Evolutionary conservation across 495 filamentous ascomycete genomes (phyloP).

Genomic region (Bacidia gigantensis): DNA sequence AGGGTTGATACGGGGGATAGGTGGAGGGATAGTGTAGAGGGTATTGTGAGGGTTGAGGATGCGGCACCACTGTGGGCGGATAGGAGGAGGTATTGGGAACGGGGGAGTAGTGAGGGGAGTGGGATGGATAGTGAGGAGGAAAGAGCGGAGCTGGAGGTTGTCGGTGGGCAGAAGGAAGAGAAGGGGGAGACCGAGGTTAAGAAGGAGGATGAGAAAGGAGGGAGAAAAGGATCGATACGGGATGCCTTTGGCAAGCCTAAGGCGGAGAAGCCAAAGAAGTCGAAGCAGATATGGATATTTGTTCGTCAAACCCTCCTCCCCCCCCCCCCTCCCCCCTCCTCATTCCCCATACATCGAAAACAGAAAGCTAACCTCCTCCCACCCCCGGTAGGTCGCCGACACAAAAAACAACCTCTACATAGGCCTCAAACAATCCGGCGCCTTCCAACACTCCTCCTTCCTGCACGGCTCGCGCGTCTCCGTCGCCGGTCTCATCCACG

Average conservation of each 20-base stretch:
- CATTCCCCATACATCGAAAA: background rate
- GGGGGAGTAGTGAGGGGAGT: conserved; percentile 12
- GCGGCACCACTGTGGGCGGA: conserved; percentile 34
- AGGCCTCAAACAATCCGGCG: conserved; percentile 76
- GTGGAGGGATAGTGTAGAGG: conserved; percentile 66
- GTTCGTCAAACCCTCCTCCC: background rate
- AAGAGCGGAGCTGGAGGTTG: background rate
- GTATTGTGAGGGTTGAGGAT: conserved; percentile 57
- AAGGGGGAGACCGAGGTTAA: background rate
- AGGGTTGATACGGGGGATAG: conserved; percentile 60
- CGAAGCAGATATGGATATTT: conserved; percentile 16
- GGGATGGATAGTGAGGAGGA: conserved; percentile 4
- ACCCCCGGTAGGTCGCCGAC: conserved; percentile 42
- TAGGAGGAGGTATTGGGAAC: conserved; percentile 11
- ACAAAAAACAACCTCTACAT: conserved; percentile 78
- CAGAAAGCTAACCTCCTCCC: background rate
- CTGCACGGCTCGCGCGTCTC: conserved; percentile 67
- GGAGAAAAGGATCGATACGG: background rate
- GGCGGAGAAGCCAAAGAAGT: background rate
- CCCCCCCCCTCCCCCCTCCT: background rate
- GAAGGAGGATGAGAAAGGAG: background rate
- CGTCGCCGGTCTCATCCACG: conserved; percentile 73
- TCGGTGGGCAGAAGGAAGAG: background rate
- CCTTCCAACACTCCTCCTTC: conserved; percentile 85
- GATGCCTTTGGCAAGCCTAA: background rate